A percentile compares a stretch with the other conserved stretches of the same genome.
phyloP scores from a whole-genome alignment of 2,329 filamentous ascomycete species.

The Alternaria infectoria region DNA sequence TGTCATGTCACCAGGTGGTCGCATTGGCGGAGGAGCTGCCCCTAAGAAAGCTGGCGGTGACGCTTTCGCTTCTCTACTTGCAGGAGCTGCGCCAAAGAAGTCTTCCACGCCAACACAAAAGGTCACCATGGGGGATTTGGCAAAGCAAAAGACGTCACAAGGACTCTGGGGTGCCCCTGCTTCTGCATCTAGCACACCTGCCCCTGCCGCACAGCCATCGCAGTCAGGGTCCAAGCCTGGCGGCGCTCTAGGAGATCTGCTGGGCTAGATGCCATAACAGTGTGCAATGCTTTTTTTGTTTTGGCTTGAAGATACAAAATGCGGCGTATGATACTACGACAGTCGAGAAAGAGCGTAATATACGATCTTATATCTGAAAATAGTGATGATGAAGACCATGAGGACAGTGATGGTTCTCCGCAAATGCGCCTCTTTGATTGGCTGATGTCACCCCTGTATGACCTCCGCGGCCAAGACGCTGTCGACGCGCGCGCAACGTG shows the following conservation, averaged over 20 bases:
- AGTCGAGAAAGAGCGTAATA: not conserved
- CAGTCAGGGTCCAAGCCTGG: conserved; percentile 44
- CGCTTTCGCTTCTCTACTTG: conserved; percentile 89
- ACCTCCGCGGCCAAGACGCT: conserved; percentile 7
- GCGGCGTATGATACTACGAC: not conserved
- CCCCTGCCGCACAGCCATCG: conserved; percentile 31
- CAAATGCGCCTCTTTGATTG: conserved; percentile 9
- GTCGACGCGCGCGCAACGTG: conserved; percentile 6
- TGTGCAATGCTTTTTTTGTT: not conserved
- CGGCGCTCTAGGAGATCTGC: conserved; percentile 45
- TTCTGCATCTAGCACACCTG: conserved; percentile 44
- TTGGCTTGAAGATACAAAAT: conserved; percentile 8
- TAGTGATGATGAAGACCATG: not conserved
- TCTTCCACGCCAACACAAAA: conserved; percentile 63
- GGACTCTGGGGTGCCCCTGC: conserved; percentile 87
- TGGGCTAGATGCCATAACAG: conserved; percentile 32
- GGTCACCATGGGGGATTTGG: conserved; percentile 88
- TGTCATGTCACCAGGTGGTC: conserved; percentile 48
- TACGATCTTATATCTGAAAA: not conserved
- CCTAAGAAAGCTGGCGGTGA: conserved; percentile 69
- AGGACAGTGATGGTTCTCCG: conserved; percentile 1
- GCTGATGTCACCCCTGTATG: conserved; percentile 1
- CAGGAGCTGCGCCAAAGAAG: conserved; percentile 78
- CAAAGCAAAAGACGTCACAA: conserved; percentile 96
- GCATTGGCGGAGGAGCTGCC: conserved; percentile 47